These are phyloP conservation scores for Panaeolus cyanescens DNA, from an alignment of 768 basidiomycete species.

Conservation along the genomic window DNA sequence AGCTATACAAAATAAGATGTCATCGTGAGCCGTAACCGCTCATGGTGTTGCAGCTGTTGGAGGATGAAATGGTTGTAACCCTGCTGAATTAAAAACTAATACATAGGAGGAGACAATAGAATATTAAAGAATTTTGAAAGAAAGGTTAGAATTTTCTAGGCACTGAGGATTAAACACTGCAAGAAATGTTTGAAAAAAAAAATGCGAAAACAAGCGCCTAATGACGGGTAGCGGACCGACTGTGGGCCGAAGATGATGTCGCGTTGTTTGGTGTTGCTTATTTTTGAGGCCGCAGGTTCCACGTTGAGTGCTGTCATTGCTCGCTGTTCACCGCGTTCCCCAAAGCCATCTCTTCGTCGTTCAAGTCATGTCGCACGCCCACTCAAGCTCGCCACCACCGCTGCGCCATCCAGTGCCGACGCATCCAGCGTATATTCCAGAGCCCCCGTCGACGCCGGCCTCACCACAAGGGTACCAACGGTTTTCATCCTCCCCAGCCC, in stretches of 20 bases:
- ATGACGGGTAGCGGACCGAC: not conserved
- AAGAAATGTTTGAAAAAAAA: no score
- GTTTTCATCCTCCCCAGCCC: slow-evolving; percentile 62
- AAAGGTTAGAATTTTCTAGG: no score
- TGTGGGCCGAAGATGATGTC: not conserved
- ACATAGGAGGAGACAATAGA: no score
- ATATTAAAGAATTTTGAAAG: no score
- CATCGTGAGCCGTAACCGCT: no score
- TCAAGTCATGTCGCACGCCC: slow-evolving; percentile 27
- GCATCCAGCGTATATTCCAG: slow-evolving; percentile 83
- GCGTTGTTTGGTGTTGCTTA: not conserved
- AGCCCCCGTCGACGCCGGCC: slow-evolving; percentile 74
- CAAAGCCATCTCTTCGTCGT: slow-evolving; percentile 1
- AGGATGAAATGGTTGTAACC: no score
- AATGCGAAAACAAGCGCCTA: no score
- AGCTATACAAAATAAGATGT: no score
- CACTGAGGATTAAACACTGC: no score
- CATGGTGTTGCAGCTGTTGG: no score
- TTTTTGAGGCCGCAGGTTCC: not conserved
- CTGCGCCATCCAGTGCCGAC: slow-evolving; percentile 89
- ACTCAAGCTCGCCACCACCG: slow-evolving; percentile 67
- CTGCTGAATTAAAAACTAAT: no score
- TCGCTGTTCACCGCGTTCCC: not conserved
- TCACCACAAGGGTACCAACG: slow-evolving; percentile 79
- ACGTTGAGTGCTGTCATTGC: not conserved